A percentile compares a stretch with the other conserved stretches of the same genome.
phyloP scores from a whole-genome alignment of 306 rosid species.

The Rosa lucieae region DNA sequence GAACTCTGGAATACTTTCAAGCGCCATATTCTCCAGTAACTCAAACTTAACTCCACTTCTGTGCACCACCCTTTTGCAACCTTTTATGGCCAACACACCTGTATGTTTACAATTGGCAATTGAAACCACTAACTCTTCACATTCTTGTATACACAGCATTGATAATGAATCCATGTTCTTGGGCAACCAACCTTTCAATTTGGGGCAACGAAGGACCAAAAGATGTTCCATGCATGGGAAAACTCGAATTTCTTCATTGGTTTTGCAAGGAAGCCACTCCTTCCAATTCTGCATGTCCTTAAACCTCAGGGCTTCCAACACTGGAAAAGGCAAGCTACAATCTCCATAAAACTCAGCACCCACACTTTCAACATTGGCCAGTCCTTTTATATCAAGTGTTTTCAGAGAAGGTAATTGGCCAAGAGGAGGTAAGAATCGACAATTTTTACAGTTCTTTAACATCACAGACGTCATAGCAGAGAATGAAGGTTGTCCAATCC shows the following conservation, averaged over 20 bases:
- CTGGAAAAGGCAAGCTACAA: neutral
- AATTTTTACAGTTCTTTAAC: neutral
- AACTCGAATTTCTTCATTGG: neutral
- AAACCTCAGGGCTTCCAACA: neutral
- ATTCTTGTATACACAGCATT: neutral
- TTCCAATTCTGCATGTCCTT: neutral
- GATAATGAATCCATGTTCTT: neutral
- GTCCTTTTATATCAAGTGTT: neutral
- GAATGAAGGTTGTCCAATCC: constrained; percentile 17
- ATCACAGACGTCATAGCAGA: neutral
- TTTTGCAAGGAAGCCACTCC: constrained; percentile 2
- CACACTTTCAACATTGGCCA: neutral
- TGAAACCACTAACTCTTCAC: neutral
- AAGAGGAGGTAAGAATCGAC: constrained; percentile 3
- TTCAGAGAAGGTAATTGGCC: constrained; percentile 22
- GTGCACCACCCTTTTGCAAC: too few relatives aligned
- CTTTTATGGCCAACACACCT: rapidly evolving
- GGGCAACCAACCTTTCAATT: constrained; percentile 3
- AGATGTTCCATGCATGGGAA: neutral
- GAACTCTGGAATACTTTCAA: too few relatives aligned
- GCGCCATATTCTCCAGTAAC: neutral
- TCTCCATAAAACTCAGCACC: constrained; percentile 19
- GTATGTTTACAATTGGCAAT: too few relatives aligned
- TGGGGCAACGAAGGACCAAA: neutral
- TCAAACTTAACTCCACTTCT: neutral